Base-by-base conservation (phyloP, 768 basidiomycete genomes). In the Suillus occidentalis region DNA sequence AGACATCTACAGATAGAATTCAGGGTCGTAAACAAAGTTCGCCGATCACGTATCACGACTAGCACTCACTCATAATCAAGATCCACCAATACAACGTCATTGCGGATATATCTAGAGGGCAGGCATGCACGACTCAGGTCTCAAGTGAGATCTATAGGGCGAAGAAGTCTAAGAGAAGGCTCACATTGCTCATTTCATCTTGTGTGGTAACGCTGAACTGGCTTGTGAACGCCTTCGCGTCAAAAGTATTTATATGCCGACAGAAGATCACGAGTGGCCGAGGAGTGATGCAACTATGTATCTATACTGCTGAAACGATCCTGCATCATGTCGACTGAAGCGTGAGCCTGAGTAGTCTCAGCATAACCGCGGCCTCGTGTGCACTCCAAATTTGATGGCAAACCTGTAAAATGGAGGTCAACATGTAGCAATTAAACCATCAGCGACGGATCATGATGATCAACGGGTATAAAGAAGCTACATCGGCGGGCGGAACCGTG, bases 381-480 rank as follows among this genome's bases (percentile, higher is more conserved):
- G 31, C 34, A n/a, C 20, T 55, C 53, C 34, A 6, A 16, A 22
- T 22, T 36, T 36, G 55, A 22, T 13, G 37, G 18, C 20, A 36
- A 36, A 55, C 12, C 12, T 28, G 49, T 25, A 3, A 13, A 53
- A n/a, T 55, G 53, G 25, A 58, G 28, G 10, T 3, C 40, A 42
- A 9, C 4, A n/a, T 55, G 20, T 7, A 20, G 40, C 39, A 59
- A 42, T 59, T 12, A 59, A 43, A 28, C 18, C 28, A 20, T 42
- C 39, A 6, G 40, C 18, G 22, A 59, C 58, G 58, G 58, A 55
- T 36, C 31, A 55, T 55, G 53, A 55, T 55, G 34, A 55, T 55
- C 34, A 34, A 55, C 53, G 18, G 28, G 18, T 53, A 20, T 53
- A 10, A 53, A 34, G 31, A 34, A 53, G 31, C 18, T 53, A 53